Evolutionary conservation across 2,329 filamentous ascomycete genomes (phyloP).

Genomic region (Paecilomyces dactylethromorphus): DNA sequence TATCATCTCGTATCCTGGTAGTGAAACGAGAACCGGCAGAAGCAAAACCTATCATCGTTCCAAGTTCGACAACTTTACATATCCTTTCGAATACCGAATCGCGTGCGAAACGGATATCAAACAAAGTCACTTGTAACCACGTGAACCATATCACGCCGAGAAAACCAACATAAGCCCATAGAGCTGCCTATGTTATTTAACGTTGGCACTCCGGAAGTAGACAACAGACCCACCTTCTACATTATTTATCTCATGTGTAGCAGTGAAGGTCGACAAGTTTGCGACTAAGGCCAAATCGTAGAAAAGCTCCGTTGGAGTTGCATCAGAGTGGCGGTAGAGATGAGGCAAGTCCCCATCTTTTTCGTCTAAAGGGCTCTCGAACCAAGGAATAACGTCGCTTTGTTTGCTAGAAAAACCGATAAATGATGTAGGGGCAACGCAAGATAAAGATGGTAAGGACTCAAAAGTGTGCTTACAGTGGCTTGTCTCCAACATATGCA

Average conservation of each 20-base stretch:
- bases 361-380: conserved; percentile 27
- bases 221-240: conserved; percentile 19
- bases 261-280: conserved; percentile 58
- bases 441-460: not conserved
- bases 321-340: conserved; percentile 42
- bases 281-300: conserved; percentile 59
- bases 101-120: conserved; percentile 59
- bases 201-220: not conserved
- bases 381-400: conserved; percentile 17
- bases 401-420: not conserved
- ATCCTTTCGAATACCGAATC: conserved; percentile 59
- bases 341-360: conserved; percentile 17
- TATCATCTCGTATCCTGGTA: conserved; percentile 31
- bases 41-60: conserved; percentile 59
- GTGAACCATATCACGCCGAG: conserved; percentile 59
- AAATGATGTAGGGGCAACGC: not conserved
- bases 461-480: conserved; percentile 15
- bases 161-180: conserved; percentile 46
- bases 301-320: conserved; percentile 52
- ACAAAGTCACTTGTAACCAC: conserved; percentile 60
- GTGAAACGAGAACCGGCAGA: conserved; percentile 48
- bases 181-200: conserved; percentile 20
- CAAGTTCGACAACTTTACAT: conserved; percentile 55
- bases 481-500: conserved; percentile 6
- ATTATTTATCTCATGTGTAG: conserved; percentile 50